phyloP scores from a whole-genome alignment of 495 filamentous ascomycete species.

The Aspergillus coremiiformis region DNA sequence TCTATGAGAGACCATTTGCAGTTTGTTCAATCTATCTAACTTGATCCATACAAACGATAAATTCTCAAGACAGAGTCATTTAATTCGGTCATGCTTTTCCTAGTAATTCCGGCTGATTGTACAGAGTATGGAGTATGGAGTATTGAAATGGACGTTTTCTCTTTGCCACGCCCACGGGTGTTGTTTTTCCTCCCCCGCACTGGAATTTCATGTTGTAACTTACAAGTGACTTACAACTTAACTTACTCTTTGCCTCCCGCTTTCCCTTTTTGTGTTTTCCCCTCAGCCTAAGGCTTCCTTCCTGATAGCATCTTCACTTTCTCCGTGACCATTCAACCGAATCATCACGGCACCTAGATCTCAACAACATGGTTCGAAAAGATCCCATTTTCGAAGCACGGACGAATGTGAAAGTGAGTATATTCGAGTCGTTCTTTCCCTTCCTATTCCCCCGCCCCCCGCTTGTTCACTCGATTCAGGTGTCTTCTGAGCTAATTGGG shows the following conservation, averaged over 20 bases:
- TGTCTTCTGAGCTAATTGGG: too few relatives aligned
- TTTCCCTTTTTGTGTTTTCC: neutral
- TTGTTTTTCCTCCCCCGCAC: too few relatives aligned
- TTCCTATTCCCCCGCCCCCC: neutral
- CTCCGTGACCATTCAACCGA: too few relatives aligned
- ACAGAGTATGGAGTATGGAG: too few relatives aligned
- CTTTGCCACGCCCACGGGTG: too few relatives aligned
- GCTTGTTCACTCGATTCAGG: neutral
- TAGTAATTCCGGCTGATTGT: too few relatives aligned
- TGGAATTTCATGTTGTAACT: too few relatives aligned
- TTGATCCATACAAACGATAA: too few relatives aligned
- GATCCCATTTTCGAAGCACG: conserved; percentile 46
- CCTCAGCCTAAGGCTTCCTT: neutral
- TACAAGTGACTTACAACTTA: too few relatives aligned
- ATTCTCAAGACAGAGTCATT: too few relatives aligned
- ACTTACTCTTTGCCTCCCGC: conserved; percentile 5
- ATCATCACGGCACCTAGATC: neutral
- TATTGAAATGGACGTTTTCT: too few relatives aligned
- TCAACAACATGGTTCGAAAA: conserved; percentile 37
- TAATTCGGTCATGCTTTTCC: too few relatives aligned
- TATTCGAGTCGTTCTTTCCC: neutral
- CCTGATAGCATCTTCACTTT: neutral
- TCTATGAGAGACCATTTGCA: neutral
- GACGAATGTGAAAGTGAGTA: conserved; percentile 42
- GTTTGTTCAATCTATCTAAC: neutral